Evolutionary conservation across 2,329 filamentous ascomycete species (phyloP).

Genomic region (Fusarium praegraminearum): DNA sequence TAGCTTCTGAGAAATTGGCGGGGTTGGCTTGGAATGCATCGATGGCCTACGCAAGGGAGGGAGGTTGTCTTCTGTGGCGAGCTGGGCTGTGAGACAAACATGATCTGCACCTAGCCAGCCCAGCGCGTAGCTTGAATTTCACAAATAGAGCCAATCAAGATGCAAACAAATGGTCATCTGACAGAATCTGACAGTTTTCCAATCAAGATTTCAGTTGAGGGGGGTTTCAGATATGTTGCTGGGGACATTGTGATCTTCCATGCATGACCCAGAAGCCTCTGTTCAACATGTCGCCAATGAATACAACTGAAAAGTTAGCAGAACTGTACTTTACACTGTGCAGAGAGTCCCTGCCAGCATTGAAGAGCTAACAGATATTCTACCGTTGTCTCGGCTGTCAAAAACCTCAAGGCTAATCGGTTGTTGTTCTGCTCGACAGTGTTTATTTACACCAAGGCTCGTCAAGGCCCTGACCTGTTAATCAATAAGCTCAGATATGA

Average conservation of each 20-base stretch:
- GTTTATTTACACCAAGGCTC: too few species aligned
- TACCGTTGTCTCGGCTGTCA: not conserved
- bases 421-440: not conserved
- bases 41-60: not conserved
- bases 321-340: not conserved
- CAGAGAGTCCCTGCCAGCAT: not conserved
- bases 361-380: not conserved
- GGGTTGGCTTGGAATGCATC: not conserved
- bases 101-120: not conserved
- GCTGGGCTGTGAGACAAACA: not conserved
- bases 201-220: too few species aligned
- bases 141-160: not conserved
- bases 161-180: not conserved
- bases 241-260: not conserved
- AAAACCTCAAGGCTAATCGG: too few species aligned
- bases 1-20: not conserved
- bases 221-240: not conserved
- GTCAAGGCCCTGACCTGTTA: fast-evolving
- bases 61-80: too few species aligned
- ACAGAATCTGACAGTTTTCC: too few species aligned
- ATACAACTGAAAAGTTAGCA: fast-evolving
- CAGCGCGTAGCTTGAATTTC: not conserved
- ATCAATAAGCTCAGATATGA: not conserved
- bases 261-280: not conserved
- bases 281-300: not conserved